Percentiles rank a stretch among this genome's conserved stretches.
These are phyloP conservation scores for Yarrowia sp. DNA, from an alignment of 805 yeast genomes.

Conservation along the genomic window DNA sequence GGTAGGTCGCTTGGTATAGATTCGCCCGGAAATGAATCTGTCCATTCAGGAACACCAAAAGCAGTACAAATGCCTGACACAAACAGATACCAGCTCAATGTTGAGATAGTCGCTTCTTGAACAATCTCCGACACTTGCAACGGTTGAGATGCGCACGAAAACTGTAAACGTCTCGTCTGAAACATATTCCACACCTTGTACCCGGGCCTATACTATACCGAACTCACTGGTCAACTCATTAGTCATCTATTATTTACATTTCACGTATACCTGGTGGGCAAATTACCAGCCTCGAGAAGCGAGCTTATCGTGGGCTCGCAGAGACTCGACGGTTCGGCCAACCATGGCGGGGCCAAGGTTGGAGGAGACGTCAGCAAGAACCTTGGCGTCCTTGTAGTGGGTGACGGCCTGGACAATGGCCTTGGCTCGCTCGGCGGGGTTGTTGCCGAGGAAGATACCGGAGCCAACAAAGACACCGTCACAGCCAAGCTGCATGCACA, in stretches of 20 bases:
- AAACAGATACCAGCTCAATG: too few species aligned
- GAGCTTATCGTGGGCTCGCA: slow-evolving; percentile 42
- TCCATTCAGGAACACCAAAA: too few species aligned
- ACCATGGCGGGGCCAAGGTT: slow-evolving; percentile 75
- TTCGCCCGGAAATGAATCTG: too few species aligned
- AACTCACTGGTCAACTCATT: not conserved
- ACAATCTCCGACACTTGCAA: not conserved
- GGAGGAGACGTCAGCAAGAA: slow-evolving; percentile 61
- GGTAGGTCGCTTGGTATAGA: too few species aligned
- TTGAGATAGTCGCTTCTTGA: not conserved
- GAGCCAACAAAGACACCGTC: slow-evolving; percentile 77
- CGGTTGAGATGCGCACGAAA: not conserved
- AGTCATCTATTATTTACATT: slow-evolving; percentile 25
- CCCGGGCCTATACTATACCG: not conserved
- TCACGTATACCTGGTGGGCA: not conserved
- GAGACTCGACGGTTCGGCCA: slow-evolving; percentile 58
- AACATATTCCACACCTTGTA: not conserved
- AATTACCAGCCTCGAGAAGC: slow-evolving; percentile 29
- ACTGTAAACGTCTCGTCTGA: not conserved
- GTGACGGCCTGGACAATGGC: slow-evolving; percentile 82
- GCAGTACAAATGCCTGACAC: too few species aligned
- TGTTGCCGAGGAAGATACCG: slow-evolving; percentile 70
- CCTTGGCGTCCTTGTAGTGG: slow-evolving; percentile 57
- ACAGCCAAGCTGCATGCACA: slow-evolving; percentile 77
- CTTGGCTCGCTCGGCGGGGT: slow-evolving; percentile 68